These are phyloP conservation scores for Closterium sp. DNA, from an alignment of 139 green algal genomes.

Conservation along the genomic window DNA sequence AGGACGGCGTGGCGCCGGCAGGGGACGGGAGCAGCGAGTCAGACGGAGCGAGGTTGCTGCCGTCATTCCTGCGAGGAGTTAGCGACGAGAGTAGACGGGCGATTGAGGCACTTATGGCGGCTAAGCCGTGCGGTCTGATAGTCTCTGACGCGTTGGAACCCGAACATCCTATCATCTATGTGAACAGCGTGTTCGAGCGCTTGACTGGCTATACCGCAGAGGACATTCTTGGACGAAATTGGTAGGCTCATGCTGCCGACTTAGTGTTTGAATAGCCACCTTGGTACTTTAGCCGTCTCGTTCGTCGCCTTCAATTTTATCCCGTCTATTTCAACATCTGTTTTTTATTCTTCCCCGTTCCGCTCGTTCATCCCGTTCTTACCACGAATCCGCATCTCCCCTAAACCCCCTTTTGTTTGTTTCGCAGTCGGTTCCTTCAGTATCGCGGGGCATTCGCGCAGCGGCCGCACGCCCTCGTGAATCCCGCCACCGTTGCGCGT, in stretches of 20 bases:
- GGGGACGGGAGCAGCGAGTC: not conserved
- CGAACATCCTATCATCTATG: not conserved
- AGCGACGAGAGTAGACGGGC: not conserved
- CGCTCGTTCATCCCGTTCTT: not conserved
- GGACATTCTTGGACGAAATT: slow-evolving; percentile 2
- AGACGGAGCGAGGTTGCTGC: not conserved
- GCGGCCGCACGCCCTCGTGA: slow-evolving; percentile 22
- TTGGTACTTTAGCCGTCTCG: not conserved
- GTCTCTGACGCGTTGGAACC: not conserved
- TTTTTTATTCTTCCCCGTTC: not conserved
- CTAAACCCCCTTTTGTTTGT: not conserved
- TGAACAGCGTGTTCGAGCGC: slow-evolving; percentile 7
- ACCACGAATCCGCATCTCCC: not conserved
- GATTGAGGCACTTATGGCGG: not conserved
- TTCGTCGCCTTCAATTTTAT: too few species aligned
- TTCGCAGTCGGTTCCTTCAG: slow-evolving; percentile 46
- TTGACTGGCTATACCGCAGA: not conserved
- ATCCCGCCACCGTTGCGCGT: not conserved
- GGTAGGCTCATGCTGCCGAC: not conserved
- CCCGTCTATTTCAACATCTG: too few species aligned
- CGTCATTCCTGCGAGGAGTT: not conserved
- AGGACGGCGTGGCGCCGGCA: not conserved
- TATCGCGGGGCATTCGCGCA: slow-evolving; percentile 37
- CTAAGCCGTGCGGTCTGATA: not conserved
- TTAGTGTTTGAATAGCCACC: too few species aligned